These are phyloP conservation scores for Candida dubliniensis DNA, from an alignment of 1,139 yeast species.

Conservation along the genomic window DNA sequence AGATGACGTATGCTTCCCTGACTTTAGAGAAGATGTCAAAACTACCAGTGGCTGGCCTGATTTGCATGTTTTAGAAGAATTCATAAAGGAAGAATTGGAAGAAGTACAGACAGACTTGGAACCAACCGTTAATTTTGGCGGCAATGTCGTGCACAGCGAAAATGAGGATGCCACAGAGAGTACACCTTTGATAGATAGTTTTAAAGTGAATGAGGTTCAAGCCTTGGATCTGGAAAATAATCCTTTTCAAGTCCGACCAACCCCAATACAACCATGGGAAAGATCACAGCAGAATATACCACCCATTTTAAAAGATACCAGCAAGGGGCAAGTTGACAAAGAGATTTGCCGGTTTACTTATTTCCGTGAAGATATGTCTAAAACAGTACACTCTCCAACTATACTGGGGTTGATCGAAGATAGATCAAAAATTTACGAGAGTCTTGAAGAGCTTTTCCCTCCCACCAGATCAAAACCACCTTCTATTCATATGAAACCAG, in stretches of 20 bases:
- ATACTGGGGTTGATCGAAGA: conserved; percentile 67
- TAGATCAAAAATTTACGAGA: conserved; percentile 6
- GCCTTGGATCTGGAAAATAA: conserved; percentile 38
- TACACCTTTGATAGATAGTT: conserved; percentile 33
- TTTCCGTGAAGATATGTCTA: conserved; percentile 84
- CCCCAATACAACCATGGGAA: conserved; percentile 77
- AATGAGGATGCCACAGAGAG: conserved; percentile 16
- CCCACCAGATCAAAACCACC: conserved; percentile 22
- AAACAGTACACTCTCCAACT: conserved; percentile 87
- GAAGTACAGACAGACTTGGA: conserved; percentile 13
- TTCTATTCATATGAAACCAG: conserved; percentile 9
- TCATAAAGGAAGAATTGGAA: conserved; percentile 61
- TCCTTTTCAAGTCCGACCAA: conserved; percentile 69
- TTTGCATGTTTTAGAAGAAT: conserved; percentile 68
- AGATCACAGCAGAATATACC: conserved; percentile 34
- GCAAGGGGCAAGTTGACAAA: conserved; percentile 21
- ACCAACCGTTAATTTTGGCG: conserved; percentile 27
- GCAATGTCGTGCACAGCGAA: conserved; percentile 19
- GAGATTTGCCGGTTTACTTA: conserved; percentile 71
- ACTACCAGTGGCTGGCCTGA: conserved; percentile 71
- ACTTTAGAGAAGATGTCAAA: conserved; percentile 34
- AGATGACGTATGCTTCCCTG: conserved; percentile 87
- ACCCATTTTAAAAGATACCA: conserved; percentile 26
- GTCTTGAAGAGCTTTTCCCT: conserved; percentile 28
- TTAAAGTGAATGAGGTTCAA: conserved; percentile 65